Base-by-base conservation (phyloP, 257 asterid genomes). In the Nicotiana tomentosiformis region DNA sequence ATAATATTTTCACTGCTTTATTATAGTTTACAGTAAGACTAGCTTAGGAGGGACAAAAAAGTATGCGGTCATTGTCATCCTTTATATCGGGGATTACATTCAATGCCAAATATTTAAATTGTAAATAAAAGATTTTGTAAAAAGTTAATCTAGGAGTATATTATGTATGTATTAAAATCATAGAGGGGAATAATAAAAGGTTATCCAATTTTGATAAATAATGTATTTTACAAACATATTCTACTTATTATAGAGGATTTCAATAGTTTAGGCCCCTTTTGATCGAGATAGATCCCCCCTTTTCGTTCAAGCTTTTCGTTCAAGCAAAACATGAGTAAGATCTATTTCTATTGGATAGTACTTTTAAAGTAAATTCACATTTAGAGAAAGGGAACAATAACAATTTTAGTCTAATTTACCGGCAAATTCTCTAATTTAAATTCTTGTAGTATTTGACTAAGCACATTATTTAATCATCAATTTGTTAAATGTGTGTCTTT, bases 31-130 rank as follows among this genome's bases (percentile, higher is more conserved):
- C 8, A 14, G 15, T 35, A 5, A 33, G 33, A 2, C 39, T 60
- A 78, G 20, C 10, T 18, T 79, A 61, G 74, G 60, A 61, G 82
- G 60, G 82, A 79, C 74, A 79, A 79, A 79, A 65, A 46, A 15
- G 61, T 58, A 35, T 61, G 62, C 23, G 4, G 60, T 23, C 20
- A 23, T 74, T 74, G 7, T 49, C 62, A 49, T 74, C 62, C 80
- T 49, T 74, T 12, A 74, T 49, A 74, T 74, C 80, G 23, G 80
- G 80, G 80, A 74, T 49, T 23, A 26, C 61, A 74, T 17, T 72
- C 61, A 72, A 20, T 72, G 46, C 14, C 80, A 74, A 7, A 49
- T 74, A 74, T n/a, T 70, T 70, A 15, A 69, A 7, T n/a, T 43
- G n/a, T 72, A 43, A 49, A 61, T 23, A 70, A 43, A 35, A 43